These are phyloP conservation scores for Suillus cothurnatus DNA, from an alignment of 768 basidiomycete genomes.

Conservation along the genomic window DNA sequence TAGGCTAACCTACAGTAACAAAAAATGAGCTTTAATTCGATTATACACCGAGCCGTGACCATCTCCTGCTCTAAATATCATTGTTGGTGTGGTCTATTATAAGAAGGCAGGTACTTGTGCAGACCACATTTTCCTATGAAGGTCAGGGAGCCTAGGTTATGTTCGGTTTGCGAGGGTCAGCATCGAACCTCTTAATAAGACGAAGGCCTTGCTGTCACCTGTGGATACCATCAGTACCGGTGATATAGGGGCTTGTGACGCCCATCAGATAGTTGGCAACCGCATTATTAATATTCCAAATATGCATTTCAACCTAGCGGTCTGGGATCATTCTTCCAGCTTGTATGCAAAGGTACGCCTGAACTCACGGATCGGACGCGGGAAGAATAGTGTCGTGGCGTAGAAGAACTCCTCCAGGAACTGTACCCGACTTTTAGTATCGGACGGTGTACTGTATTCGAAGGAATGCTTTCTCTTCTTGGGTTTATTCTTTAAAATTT, in stretches of 20 bases:
- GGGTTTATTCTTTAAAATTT: too few species aligned
- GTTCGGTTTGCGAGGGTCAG: constrained; percentile 52
- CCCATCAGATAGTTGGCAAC: too few species aligned
- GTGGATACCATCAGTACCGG: background rate
- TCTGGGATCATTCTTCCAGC: background rate
- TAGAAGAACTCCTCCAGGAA: background rate
- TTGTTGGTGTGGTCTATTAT: background rate
- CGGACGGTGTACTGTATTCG: background rate
- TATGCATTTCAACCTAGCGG: background rate
- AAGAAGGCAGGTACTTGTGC: constrained; percentile 37
- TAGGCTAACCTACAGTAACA: too few species aligned
- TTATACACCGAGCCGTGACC: background rate
- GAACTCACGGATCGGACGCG: background rate
- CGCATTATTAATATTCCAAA: too few species aligned
- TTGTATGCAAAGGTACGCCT: background rate
- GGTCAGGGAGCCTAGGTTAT: constrained; percentile 34
- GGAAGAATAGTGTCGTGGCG: too few species aligned
- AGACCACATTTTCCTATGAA: constrained; percentile 38
- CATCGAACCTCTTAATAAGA: constrained; percentile 49
- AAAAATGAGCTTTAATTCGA: background rate
- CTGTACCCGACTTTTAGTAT: background rate
- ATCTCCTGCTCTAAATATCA: too few species aligned
- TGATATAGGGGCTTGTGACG: background rate
- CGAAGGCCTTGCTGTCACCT: background rate
- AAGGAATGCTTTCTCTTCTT: too few species aligned